Percentiles rank a stretch among this genome's conserved stretches.
These are phyloP conservation scores for Mycena pura DNA, from an alignment of 768 basidiomycete genomes.

Conservation along the genomic window DNA sequence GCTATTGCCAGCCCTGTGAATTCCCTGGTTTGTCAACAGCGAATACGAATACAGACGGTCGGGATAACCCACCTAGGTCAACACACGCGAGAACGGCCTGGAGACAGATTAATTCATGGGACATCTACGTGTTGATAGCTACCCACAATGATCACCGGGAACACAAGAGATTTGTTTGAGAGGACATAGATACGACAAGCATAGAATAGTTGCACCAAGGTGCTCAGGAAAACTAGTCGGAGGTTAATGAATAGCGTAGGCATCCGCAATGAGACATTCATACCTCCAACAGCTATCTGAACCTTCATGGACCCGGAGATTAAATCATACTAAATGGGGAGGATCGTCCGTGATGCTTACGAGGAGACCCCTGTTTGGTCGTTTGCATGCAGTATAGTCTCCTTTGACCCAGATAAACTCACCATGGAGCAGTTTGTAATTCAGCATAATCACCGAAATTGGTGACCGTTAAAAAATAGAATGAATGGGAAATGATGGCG, in stretches of 20 bases:
- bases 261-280: background rate
- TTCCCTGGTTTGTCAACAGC: background rate
- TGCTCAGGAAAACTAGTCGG: background rate
- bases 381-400: background rate
- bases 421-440: conserved; percentile 4
- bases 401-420: background rate
- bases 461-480: conserved; percentile 6
- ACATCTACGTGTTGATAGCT: background rate
- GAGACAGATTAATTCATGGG: background rate
- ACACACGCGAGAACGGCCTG: background rate
- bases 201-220: background rate
- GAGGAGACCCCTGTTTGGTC: conserved; percentile 1
- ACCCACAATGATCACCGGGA: conserved; percentile 8
- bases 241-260: background rate
- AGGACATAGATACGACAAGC: conserved; percentile 4
- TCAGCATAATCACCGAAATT: conserved; percentile 9
- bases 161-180: conserved; percentile 9
- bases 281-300: conserved; percentile 1
- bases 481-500: conserved; percentile 5
- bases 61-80: background rate
- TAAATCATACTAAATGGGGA: background rate
- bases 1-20: background rate
- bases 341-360: background rate
- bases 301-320: background rate
- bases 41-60: background rate